Conservation (phyloP, 495 filamentous ascomycete species). For the Podospora anserina region DNA sequence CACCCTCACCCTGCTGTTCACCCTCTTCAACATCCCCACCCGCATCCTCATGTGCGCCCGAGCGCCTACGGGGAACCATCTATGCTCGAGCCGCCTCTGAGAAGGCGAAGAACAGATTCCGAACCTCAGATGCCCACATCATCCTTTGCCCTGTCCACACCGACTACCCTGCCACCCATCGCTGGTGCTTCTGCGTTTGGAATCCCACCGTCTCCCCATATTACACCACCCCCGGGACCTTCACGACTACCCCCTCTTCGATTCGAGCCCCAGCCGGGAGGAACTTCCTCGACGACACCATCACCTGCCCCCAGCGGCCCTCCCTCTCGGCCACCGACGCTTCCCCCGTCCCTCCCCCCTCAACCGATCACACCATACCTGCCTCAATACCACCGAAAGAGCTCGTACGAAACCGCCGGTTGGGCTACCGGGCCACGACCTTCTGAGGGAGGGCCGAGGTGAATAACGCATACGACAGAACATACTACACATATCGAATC, state of each 20-base stretch:
- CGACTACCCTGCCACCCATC: slow-evolving; percentile 39
- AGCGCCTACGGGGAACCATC: slow-evolving; percentile 32
- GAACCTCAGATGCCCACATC: slow-evolving; percentile 38
- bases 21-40: slow-evolving; percentile 21
- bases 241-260: slow-evolving; percentile 46
- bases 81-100: slow-evolving; percentile 42
- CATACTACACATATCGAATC: neutral
- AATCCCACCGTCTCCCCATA: slow-evolving; percentile 41
- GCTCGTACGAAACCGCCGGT: slow-evolving; percentile 36
- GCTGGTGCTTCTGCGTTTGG: slow-evolving; percentile 25
- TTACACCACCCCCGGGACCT: slow-evolving; percentile 35
- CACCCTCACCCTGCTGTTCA: slow-evolving; percentile 19
- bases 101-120: slow-evolving; percentile 45
- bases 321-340: slow-evolving; percentile 7
- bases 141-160: slow-evolving; percentile 35
- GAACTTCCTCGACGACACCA: slow-evolving; percentile 25
- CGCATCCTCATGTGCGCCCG: slow-evolving; percentile 23
- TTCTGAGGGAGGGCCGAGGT: slow-evolving; percentile 22
- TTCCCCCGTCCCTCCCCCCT: slow-evolving; percentile 15
- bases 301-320: slow-evolving; percentile 21
- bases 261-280: slow-evolving; percentile 34
- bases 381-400: neutral
- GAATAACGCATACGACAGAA: neutral
- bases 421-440: slow-evolving; percentile 43
- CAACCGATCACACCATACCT: slow-evolving; percentile 5